phyloP scores from a whole-genome alignment of 1,284 basidiomycete species.

The Ganoderma lingzhi region DNA sequence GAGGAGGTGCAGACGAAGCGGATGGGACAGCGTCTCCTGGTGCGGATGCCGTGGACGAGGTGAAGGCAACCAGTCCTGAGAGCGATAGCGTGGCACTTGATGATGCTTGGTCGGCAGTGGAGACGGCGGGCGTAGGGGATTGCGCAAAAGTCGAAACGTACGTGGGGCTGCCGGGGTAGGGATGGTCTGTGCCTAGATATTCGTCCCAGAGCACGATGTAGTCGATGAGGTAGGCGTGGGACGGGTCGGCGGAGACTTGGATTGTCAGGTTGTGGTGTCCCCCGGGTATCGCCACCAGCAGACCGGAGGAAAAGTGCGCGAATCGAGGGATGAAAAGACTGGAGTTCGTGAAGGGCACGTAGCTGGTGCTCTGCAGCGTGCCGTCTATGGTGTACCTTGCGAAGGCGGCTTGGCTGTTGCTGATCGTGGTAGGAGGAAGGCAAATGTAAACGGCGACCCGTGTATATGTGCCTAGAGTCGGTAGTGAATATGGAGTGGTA shows the following conservation, averaged over 20 bases:
- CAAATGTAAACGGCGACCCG: conserved; percentile 5
- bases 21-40: neutral
- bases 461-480: neutral
- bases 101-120: neutral
- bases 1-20: neutral
- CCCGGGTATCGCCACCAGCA: neutral
- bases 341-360: neutral
- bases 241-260: neutral
- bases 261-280: conserved; percentile 3
- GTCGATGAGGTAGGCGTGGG: conserved; percentile 4
- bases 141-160: neutral
- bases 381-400: conserved; percentile 2
- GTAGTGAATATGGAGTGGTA: no score
- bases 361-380: neutral
- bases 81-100: no score
- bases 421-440: neutral
- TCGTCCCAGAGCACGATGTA: conserved; percentile 1
- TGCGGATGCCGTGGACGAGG: neutral
- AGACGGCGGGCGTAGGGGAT: no score
- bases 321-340: conserved; percentile 2
- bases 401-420: neutral
- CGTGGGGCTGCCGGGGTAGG: neutral
- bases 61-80: neutral
- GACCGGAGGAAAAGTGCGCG: neutral
- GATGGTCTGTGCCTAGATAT: neutral